phyloP scores from a whole-genome alignment of 2,329 filamentous ascomycete species.

The Ceratocystis diversiconidia region DNA sequence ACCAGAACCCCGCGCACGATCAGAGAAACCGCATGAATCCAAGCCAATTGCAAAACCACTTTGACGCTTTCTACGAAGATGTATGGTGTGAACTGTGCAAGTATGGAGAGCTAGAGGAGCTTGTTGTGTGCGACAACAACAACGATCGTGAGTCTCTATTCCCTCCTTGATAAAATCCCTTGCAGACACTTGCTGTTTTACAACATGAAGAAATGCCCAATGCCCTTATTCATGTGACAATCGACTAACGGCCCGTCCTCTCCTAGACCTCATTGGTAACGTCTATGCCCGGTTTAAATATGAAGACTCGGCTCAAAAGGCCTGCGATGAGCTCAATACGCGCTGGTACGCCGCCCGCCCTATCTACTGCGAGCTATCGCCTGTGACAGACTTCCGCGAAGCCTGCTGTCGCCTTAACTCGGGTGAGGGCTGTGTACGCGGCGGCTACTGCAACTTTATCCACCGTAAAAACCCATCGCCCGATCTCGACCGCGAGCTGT shows the following conservation, averaged over 20 bases:
- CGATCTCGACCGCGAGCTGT: constrained; percentile 78
- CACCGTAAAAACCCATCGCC: constrained; percentile 87
- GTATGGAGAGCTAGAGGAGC: constrained; percentile 92
- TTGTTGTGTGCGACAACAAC: constrained; percentile 98
- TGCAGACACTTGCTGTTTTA: background rate
- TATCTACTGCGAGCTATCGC: constrained; percentile 94
- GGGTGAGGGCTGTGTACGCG: constrained; percentile 87
- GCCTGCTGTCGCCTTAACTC: constrained; percentile 90
- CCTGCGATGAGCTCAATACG: constrained; percentile 84
- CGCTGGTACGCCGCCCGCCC: constrained; percentile 95
- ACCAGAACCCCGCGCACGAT: constrained; percentile 97
- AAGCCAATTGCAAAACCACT: constrained; percentile 94
- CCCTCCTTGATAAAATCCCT: too few relatives aligned
- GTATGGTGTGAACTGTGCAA: constrained; percentile 99
- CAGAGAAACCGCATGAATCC: constrained; percentile 94
- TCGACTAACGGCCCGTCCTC: constrained; percentile 21
- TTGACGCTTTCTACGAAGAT: constrained; percentile 99
- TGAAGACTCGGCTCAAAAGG: constrained; percentile 86
- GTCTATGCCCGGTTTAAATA: constrained; percentile 99
- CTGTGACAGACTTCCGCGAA: constrained; percentile 95
- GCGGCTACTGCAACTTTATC: constrained; percentile 98
- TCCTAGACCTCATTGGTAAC: constrained; percentile 80
- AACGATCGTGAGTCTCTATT: constrained; percentile 66
- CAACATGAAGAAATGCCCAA: background rate
- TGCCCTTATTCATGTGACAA: too few relatives aligned